Base-by-base conservation (phyloP, 345 rosid species). In the Microthlaspi erraticum region DNA sequence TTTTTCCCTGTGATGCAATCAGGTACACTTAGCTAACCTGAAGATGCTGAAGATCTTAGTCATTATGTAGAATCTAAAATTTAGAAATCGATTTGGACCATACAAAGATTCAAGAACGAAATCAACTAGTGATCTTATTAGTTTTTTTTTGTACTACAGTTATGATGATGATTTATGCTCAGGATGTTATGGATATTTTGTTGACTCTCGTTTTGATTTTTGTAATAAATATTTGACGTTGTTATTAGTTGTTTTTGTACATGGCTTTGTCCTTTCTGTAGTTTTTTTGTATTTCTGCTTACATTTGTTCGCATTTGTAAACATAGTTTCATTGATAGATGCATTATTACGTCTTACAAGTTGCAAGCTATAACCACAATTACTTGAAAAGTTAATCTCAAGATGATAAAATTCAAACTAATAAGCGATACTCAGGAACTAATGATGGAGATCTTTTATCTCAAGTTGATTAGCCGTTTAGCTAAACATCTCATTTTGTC, bases 1-100 rank as follows among this genome's bases (percentile, higher is more conserved):
- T 89, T 88, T 83, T 90, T 89, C 83, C 97, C 93, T 16, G 71
- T 88, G 79, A 72, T 85, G 70, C 96, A 85, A 65, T 74, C 94
- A 60, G 79, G 87, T 73, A 39, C 75, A 48, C 80, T 86, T 13
- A 77, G 90, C 78, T 90, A 83, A 84, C 76, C 8, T 60, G 41
- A 12, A 42, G 23, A n/a, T n/a, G 23, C n/a, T 3, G 6, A 59
- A 51, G 57, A 14, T 50, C 5, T 41, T n/a, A 48, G 52, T 8
- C 11, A 10, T 26, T 26, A 26, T 41, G 2, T 36, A 60, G 74
- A 68, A 26, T 68, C 59, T 60, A 17, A 75, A n/a, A 67, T 41
- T 67, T 55, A 5, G 44, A 56, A 4, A 10, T 14, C 23, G 54
- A 58, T 73, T 66, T 26, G 61, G 44, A 66, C 8, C 29, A 26